Evolutionary conservation across 208 protist genomes (phyloP), one percentile per base, ranked within the genome.

Genomic region (Acanthamoeba lenticulata): DNA sequence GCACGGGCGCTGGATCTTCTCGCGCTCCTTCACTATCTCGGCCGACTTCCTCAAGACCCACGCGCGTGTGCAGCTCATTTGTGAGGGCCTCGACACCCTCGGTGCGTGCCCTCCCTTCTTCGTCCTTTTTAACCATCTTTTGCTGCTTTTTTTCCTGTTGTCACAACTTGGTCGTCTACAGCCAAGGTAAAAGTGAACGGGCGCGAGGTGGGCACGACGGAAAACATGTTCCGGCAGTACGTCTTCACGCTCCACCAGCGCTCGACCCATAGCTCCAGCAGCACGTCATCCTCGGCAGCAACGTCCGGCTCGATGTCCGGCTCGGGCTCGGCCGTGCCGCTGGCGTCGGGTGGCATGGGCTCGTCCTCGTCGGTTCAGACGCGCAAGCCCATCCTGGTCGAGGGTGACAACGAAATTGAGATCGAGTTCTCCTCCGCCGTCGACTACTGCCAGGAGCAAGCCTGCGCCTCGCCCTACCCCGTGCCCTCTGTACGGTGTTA

Each of bases 171-270:
- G 15, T 83, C 1, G 38, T 83, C 0, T 45, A 55, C 49, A 89
- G 81, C 81, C 47, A 52, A 89, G 49, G 47, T 89, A n/a, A 34
- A 44, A 42, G 81, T 89, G 81, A 89, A 89, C 13, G 81, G 81
- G 6, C 42, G 49, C 34, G 49, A 89, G 32, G 81, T 89, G 42
- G 81, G 81, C 29, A 89, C 81, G 29, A 44, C 81, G 11, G 49
- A 89, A 42, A 89, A 89, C 11, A 89, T 89, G 81, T 89, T 89
- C 15, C 17, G 81, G 47, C 47, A 89, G 45, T 62, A 89, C 38
- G 34, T 36, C 21, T 89, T 89, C 32, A 62, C 69, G 69, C 69
- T 89, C 6, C 81, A 65, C 60, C 81, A 89, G 47, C 38, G n/a
- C 1, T 65, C 29, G 81, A 42, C 81, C 7, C n/a, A 89, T 19